Base-by-base conservation (phyloP, 202 grass and related monocot species). In the Eragrostis tef region DNA sequence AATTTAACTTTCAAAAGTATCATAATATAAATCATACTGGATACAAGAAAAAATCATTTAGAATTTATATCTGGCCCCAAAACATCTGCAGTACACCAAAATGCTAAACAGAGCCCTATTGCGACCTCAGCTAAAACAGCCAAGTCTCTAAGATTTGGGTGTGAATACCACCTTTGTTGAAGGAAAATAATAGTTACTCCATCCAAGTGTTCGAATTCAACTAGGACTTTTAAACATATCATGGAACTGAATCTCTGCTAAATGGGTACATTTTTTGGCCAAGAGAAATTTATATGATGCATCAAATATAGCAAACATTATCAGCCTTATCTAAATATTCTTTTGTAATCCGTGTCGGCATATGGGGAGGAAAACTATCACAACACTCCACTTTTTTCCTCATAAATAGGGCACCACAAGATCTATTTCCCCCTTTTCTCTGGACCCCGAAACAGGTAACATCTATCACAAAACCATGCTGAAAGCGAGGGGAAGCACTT, bases 401-500 rank as follows among this genome's bases (percentile, higher is more conserved):
- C 6, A 54, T 58, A 60, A 17, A 17, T 13, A 48, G 7, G 7
- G 24, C 20, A 58, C 9, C 20, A 56, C 15, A 2, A 73, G 13
- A 56, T 29, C 52, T 52, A 64, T 36, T 63, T 12, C 61, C 50
- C 11, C 42, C 11, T 81, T 70, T 64, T 24, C 13, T 49, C 11
- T 49, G 13, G 12, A 1, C 13, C 22, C 60, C 66, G 74, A 67
- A 73, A 17, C 3, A 21, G 45, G 7, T 6, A 56, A 58, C 67
- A 73, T 58, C 41, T 74, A 83, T 20, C 34, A 47, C 13, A 72
- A 77, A 67, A 74, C 5, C 11, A 43, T 11, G 59, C 19, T 5
- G 29, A 25, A 29, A 60, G 63, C 21, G 79, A 20, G 17, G 67
- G 61, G 8, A 79, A 22, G 5, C 65, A 66, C 85, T 90, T 83